Conservation (phyloP, 352 stramenopile genomes). For the Aphanomyces euteiches region DNA sequence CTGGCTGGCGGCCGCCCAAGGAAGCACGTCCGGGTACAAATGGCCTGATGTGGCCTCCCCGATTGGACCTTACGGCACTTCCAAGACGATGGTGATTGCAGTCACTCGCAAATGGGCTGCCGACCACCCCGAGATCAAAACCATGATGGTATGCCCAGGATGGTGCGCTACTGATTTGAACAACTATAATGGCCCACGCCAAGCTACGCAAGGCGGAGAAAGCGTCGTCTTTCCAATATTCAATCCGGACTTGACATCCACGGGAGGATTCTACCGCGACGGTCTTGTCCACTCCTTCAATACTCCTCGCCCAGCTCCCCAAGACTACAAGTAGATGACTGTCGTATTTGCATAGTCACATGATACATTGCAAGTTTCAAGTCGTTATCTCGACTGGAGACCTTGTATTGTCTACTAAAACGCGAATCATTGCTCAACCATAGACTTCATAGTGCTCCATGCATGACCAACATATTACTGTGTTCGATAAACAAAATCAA, state of each 20-base stretch:
- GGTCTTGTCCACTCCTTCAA: neutral
- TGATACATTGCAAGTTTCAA: too few relatives aligned
- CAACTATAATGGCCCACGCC: neutral
- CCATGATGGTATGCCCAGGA: conserved; percentile 6
- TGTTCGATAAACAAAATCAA: too few relatives aligned
- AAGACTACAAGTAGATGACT: too few relatives aligned
- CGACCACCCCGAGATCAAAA: neutral
- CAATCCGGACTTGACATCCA: neutral
- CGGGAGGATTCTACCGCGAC: conserved; percentile 12
- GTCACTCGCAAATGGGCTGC: neutral
- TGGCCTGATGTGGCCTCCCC: neutral
- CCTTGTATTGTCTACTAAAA: too few relatives aligned
- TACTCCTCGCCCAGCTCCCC: neutral
- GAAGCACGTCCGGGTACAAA: neutral
- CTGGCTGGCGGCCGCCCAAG: neutral
- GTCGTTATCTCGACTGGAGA: too few relatives aligned
- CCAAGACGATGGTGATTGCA: neutral
- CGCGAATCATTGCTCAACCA: too few relatives aligned
- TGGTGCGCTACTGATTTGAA: conserved; percentile 10
- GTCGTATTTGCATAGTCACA: too few relatives aligned
- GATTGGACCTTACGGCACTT: conserved; percentile 3
- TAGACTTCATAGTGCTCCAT: too few relatives aligned
- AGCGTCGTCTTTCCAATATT: conserved; percentile 11
- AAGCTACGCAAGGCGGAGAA: conserved; percentile 6
- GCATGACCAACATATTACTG: too few relatives aligned